phyloP scores from a whole-genome alignment of 108 stramenopile genomes.

The Skeletonema costatum region DNA sequence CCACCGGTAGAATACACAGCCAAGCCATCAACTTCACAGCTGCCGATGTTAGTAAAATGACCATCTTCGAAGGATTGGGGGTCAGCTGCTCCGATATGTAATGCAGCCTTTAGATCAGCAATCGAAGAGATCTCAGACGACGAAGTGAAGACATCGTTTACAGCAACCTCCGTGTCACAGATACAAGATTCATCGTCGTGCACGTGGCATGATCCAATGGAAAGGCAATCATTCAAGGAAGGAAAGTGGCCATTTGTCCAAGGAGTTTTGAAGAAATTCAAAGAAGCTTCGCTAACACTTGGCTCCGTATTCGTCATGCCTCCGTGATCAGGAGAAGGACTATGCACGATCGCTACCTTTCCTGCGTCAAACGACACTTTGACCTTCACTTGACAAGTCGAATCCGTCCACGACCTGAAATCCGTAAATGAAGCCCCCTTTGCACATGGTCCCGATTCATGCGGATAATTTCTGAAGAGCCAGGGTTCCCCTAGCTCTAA shows the following conservation, averaged over 20 bases:
- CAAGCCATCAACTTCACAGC: background rate
- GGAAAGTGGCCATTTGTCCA: background rate
- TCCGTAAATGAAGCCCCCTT: background rate
- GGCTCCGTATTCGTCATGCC: slow-evolving; percentile 22
- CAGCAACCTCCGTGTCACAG: slow-evolving; percentile 5
- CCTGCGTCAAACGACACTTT: slow-evolving; percentile 42
- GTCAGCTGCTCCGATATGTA: background rate
- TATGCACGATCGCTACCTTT: slow-evolving; percentile 56
- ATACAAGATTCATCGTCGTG: slow-evolving; percentile 8
- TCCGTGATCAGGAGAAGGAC: slow-evolving; percentile 17
- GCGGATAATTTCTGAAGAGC: slow-evolving; percentile 2
- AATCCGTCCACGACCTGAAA: slow-evolving; percentile 32
- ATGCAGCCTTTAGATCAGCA: background rate
- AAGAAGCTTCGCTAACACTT: background rate
- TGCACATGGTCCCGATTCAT: slow-evolving; percentile 9
- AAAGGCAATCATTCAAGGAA: background rate
- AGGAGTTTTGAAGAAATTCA: slow-evolving; percentile 17
- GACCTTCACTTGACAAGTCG: slow-evolving; percentile 16
- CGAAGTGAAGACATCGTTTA: background rate
- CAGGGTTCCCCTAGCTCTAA: slow-evolving; percentile 11
- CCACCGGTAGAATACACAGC: background rate
- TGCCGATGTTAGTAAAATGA: background rate
- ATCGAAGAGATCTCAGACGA: slow-evolving; percentile 7
- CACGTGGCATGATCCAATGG: slow-evolving; percentile 6
- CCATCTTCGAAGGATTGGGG: background rate